phyloP scores from a whole-genome alignment of 164 flowering plant genomes.

The Vitis rotundifolia region DNA sequence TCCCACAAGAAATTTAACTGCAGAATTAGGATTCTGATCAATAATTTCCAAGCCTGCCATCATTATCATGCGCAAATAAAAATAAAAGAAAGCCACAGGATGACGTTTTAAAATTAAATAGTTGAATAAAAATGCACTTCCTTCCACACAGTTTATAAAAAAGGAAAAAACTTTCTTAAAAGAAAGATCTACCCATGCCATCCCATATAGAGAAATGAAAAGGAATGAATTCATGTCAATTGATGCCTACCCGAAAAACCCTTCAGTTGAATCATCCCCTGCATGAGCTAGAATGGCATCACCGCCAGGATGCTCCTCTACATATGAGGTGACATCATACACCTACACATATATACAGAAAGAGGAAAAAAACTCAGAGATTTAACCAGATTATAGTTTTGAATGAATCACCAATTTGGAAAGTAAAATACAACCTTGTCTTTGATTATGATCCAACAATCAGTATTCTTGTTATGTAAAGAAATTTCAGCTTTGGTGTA shows the following conservation, averaged over 20 bases:
- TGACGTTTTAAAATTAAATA: no score
- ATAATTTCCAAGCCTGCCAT: no score
- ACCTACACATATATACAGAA: slow-evolving; percentile 41
- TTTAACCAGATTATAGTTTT: not conserved
- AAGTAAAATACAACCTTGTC: slow-evolving; percentile 52
- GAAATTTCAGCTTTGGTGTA: slow-evolving; percentile 73
- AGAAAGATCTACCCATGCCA: not conserved
- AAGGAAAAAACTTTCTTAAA: not conserved
- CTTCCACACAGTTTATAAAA: no score
- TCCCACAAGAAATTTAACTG: no score
- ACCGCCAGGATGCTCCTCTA: slow-evolving; percentile 98
- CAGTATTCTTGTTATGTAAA: slow-evolving; percentile 75
- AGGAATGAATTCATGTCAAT: not conserved
- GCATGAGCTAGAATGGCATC: slow-evolving; percentile 92
- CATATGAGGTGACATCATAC: slow-evolving; percentile 90
- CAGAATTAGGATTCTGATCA: no score
- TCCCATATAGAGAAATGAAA: no score
- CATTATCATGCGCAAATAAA: no score
- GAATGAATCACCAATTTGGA: not conserved
- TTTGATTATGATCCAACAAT: slow-evolving; percentile 97
- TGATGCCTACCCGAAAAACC: slow-evolving; percentile 81
- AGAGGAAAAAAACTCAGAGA: not conserved
- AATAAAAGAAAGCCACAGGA: no score
- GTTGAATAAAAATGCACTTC: no score
- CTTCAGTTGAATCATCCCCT: slow-evolving; percentile 96